Base-by-base conservation (phyloP, 805 yeast genomes). In the Yarrowia sp. region DNA sequence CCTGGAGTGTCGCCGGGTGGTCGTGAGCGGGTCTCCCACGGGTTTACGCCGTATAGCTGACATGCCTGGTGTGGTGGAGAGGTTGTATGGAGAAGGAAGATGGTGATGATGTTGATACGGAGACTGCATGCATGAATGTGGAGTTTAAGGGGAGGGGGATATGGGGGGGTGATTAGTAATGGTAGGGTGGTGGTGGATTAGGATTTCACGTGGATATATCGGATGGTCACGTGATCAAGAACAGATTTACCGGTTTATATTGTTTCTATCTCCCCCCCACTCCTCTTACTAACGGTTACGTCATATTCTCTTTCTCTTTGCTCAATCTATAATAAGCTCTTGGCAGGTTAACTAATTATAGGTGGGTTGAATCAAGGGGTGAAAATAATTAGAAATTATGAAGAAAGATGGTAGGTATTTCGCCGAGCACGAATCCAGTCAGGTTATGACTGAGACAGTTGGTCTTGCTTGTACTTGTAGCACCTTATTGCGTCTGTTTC, bases 61-160 rank as follows among this genome's bases (percentile, higher is more conserved):
- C 66, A 61, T 61, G 40, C 1, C 14, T 12, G n/a, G 14, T 6
- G 50, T 24, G 34, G 14, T 24, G 12, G 38, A 30, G 24, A 19
- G 13, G 13, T n/a, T 55, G 13, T 15, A n/a, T 13, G 49, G 10
- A 13, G 49, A 17, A 3, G 17, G 33, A 20, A 13, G 33, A 6
- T 3, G 49, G 12, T 19, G 49, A 20, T 38, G 52, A n/a, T 24
- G 67, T 68, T 72, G 72, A 72, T 78, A 42, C 14, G 47, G 36
- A 17, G 44, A n/a, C 20, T 40, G 66, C 53, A n/a, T 44, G 49
- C 39, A 33, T 20, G 44, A 33, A 39, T 15, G 68, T 19, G 64
- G 33, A 38, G 39, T 24, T 15, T 38, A 19, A 33, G 46, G 15
- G n/a, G 20, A 33, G 46, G 15, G n/a, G 20, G 69, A n/a, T 10